Evolutionary conservation across 2,329 filamentous ascomycete species (phyloP).

Genomic region (Fusarium chuoi): DNA sequence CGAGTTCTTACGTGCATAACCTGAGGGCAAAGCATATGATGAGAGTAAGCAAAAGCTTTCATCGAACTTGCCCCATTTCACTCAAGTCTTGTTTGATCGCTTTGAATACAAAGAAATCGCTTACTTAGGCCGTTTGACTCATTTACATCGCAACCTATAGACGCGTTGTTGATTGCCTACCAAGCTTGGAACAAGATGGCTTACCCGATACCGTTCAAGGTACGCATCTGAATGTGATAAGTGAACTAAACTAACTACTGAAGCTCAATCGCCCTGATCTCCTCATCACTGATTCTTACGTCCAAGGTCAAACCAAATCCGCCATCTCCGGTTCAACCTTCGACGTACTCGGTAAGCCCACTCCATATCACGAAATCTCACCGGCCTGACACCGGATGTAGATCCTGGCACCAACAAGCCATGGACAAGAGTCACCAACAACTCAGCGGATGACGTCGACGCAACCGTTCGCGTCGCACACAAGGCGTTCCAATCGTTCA

Average conservation of each 20-base stretch:
- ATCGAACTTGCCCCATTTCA: neutral
- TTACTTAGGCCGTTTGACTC: too few species aligned
- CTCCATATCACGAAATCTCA: too few species aligned
- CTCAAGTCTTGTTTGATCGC: rapidly evolving
- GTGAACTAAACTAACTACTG: rapidly evolving
- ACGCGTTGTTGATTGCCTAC: neutral
- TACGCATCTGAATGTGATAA: rapidly evolving
- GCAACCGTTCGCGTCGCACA: conserved; percentile 40
- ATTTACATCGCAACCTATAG: rapidly evolving
- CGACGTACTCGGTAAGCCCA: neutral
- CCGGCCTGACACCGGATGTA: neutral
- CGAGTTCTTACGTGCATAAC: neutral
- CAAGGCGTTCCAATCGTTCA: conserved; percentile 52
- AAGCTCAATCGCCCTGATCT: conserved; percentile 10
- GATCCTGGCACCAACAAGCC: conserved; percentile 10
- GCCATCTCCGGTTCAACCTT: neutral
- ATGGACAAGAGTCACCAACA: neutral
- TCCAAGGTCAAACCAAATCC: neutral
- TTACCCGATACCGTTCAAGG: neutral
- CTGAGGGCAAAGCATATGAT: neutral
- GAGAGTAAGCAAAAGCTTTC: neutral
- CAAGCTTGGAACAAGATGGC: neutral
- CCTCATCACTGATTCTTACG: neutral
- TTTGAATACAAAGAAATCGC: neutral
- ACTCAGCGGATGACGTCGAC: conserved; percentile 45